Evolutionary conservation across 129 eudicot species (phyloP).

Genomic region (Apium graveolens): DNA sequence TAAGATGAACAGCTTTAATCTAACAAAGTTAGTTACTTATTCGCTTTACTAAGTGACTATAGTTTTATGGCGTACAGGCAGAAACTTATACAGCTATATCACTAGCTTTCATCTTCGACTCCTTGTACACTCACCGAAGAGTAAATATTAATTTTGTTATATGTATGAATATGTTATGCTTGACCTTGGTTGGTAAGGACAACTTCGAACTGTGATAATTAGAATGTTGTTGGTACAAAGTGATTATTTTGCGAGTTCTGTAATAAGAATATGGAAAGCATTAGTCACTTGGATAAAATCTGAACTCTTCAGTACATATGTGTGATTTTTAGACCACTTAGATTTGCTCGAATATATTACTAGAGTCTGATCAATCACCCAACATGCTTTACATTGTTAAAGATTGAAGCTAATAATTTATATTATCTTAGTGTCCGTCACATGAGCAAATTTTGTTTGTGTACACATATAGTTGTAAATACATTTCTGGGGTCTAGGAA

Average conservation of each 20-base stretch:
- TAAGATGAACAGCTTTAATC: neutral
- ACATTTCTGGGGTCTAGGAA: neutral
- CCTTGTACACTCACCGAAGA: neutral
- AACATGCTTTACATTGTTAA: neutral
- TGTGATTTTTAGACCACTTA: neutral
- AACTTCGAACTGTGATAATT: neutral
- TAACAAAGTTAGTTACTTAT: neutral
- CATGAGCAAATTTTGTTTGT: neutral
- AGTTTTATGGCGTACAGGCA: neutral
- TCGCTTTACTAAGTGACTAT: neutral
- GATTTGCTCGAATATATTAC: neutral
- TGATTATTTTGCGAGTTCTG: no score
- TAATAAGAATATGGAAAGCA: neutral
- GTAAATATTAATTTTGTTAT: neutral
- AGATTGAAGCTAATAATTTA: neutral
- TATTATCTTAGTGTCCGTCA: neutral
- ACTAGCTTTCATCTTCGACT: neutral
- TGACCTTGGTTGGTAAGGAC: neutral
- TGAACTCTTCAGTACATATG: neutral
- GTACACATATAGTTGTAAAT: no score
- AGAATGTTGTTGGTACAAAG: neutral
- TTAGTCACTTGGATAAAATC: neutral
- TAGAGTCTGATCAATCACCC: neutral
- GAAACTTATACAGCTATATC: no score
- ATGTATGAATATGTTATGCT: no score